Base-by-base conservation (phyloP, 75 land plant species). In the Cunninghamia lanceolata region DNA sequence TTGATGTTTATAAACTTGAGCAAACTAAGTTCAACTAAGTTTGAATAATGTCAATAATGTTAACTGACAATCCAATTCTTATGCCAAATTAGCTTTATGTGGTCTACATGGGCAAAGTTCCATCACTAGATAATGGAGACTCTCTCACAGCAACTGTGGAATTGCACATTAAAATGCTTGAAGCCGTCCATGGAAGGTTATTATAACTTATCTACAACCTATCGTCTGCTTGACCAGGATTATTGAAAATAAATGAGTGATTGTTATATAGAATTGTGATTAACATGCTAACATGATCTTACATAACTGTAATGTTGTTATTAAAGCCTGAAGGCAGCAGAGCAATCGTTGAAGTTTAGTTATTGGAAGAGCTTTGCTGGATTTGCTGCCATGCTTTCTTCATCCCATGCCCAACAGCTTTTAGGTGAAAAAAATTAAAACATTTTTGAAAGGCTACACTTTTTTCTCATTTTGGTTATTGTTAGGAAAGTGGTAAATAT, bases 331-430 rank as follows among this genome's bases (percentile, higher is more conserved):
- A 56, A 81, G 39, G 83, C 73, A 56, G 92, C 83, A 34, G 9
- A 46, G 32, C 34, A 82, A 50, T 75, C 90, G 8, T 47, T 91
- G n/a, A 86, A 85, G 56, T 78, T 85, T 19, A 89, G 91, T 91
- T 91, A 91, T 82, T 77, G 50, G 71, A 91, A 87, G 32, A 74
- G 87, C 28, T 83, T 91, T 79, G 85, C 70, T 63, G 92, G 89
- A 32, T 91, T 91, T 53, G 85, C 92, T 5, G 90, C 89, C 21
- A 85, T 43, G 52, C 90, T 91, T 36, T 39, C 83, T 8, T 56
- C 52, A 17, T 28, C 47, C 0, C 85, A 87, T 34, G 82, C 21
- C 6, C 39, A 50, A 36, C 39, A 17, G 0, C n/a, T 89, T 10
- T n/a, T 56, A 35, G 35, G 90, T 89, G 45, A 42, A 25, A n/a